A percentile compares a stretch with the other conserved stretches of the same genome.
Conservation (phyloP, 768 basidiomycete genomes). For the Boletus pseudo-olivaceus region DNA sequence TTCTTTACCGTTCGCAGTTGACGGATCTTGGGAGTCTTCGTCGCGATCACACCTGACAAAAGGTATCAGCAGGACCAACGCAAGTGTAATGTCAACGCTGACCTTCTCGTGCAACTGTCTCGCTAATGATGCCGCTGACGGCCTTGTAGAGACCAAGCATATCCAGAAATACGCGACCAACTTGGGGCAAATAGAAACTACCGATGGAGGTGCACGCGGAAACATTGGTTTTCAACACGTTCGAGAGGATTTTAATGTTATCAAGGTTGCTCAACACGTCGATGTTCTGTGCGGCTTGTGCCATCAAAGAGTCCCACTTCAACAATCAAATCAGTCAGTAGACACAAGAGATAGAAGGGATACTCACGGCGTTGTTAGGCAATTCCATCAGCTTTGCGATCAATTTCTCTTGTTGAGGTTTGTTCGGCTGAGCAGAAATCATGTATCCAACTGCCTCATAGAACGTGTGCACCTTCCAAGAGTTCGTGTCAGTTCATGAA, state of each 20-base stretch:
- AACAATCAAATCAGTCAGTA: background rate
- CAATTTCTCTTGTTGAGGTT: slow-evolving; percentile 92
- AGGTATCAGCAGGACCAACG: slow-evolving; percentile 1
- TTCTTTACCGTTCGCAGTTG: slow-evolving; percentile 96
- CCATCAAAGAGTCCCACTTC: slow-evolving; percentile 97
- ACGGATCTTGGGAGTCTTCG: slow-evolving; percentile 95
- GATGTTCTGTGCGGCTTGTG: slow-evolving; percentile 87
- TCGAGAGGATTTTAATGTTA: slow-evolving; percentile 95
- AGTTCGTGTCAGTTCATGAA: slow-evolving; percentile 9
- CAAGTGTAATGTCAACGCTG: slow-evolving; percentile 13
- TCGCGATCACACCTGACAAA: slow-evolving; percentile 74
- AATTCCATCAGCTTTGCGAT: slow-evolving; percentile 95
- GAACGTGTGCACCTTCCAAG: slow-evolving; percentile 80
- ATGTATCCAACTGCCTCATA: slow-evolving; percentile 99
- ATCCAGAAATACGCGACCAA: slow-evolving; percentile 93
- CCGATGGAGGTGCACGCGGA: slow-evolving; percentile 97
- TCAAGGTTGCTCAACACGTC: slow-evolving; percentile 88
- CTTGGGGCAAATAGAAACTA: slow-evolving; percentile 95
- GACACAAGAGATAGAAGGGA: background rate
- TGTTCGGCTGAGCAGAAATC: slow-evolving; percentile 99
- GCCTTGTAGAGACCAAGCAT: slow-evolving; percentile 98
- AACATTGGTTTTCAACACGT: slow-evolving; percentile 98
- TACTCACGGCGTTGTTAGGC: slow-evolving; percentile 91
- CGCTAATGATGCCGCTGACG: slow-evolving; percentile 93
- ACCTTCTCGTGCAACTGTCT: slow-evolving; percentile 87